Conservation (phyloP, 495 filamentous ascomycete species). For the Penicillium turbatum region DNA sequence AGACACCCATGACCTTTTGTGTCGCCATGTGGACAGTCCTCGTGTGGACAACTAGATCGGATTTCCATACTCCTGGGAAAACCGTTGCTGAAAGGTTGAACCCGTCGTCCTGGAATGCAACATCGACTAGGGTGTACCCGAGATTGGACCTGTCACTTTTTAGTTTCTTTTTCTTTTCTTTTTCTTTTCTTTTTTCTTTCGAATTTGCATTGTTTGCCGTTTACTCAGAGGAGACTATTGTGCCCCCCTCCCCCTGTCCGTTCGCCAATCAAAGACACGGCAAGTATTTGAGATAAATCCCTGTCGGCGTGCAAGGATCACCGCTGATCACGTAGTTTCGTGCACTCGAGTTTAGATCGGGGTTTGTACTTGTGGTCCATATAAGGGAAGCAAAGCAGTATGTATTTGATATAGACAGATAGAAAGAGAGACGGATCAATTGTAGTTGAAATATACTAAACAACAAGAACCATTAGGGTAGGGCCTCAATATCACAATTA, state of each 20-base stretch:
- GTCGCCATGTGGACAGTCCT: constrained; percentile 22
- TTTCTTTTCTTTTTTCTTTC: constrained; percentile 9
- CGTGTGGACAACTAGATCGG: constrained; percentile 25
- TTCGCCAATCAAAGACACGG: constrained; percentile 30
- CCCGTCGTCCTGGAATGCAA: constrained; percentile 27
- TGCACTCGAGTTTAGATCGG: constrained; percentile 14
- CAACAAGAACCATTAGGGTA: too few relatives aligned
- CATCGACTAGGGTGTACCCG: constrained; percentile 22
- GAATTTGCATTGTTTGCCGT: constrained; percentile 15
- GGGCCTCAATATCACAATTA: neutral
- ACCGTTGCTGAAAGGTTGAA: constrained; percentile 24
- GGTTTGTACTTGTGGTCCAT: too few relatives aligned
- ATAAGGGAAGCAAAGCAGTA: too few relatives aligned
- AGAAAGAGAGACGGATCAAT: too few relatives aligned
- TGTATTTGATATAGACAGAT: too few relatives aligned
- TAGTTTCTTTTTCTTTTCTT: constrained; percentile 8
- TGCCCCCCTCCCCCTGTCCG: constrained; percentile 10
- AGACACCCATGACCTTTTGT: neutral
- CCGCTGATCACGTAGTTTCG: constrained; percentile 23
- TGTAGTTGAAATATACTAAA: neutral
- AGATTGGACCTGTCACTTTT: constrained; percentile 12
- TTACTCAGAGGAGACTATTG: constrained; percentile 5
- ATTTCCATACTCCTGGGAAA: constrained; percentile 24
- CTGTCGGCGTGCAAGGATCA: constrained; percentile 31
- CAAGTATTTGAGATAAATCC: constrained; percentile 44